Evolutionary conservation across 371 early-diverging fungal genomes (phyloP), one percentile per base, ranked within the genome.

Genomic region (Zychaea mexicana): DNA sequence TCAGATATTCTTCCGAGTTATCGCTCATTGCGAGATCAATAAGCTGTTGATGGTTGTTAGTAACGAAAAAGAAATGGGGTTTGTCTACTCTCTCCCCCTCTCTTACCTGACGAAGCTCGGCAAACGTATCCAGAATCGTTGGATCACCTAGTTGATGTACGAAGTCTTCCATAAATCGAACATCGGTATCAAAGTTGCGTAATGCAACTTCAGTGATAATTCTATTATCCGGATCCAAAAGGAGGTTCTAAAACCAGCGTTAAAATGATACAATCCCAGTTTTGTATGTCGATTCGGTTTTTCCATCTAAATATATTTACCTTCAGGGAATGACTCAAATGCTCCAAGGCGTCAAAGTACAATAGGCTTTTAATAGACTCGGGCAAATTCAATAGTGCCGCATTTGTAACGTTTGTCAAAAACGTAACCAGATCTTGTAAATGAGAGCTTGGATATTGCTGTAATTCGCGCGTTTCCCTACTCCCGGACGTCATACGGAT

Each of bases 281-380:
- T 39, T 39, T 39, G 17, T 33, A 12, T 31, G n/a, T 24, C 55
- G 10, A 31, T 3, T 46, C 33, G 19, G 6, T 49, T 31, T 2
- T 8, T 60, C 15, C n/a, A n/a, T n/a, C 13, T 42, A 42, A 42
- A 42, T 42, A 28, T 49, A 22, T 22, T 33, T 27, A 71, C 85
- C 68, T 85, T 91, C 90, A 76, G 87, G 54, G 83, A 78, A 39
- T 79, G 73, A 15, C 90, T 85, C 6, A 95, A 69, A 72, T 93
- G 92, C 31, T 89, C 88, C 63, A 94, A 71, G 0, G 92, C 91
- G 73, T 89, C 90, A 71, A 86, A 89, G 63, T 92, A 93, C 10
- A 94, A 77, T 42, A 85, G 74, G 22, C 84, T 81, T 64, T 87
- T 90, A 72, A 90, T 87, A 0, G 81, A 80, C 26, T 83, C 76